phyloP scores from a whole-genome alignment of 306 rosid genomes.

The Cucumis sativus region Cucumber_9930_V3 NC_026659.2:357501-358000 shows the following conservation, averaged over 20 bases:
- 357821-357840: neutral
- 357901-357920: neutral
- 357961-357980: constrained; percentile 3
- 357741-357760: neutral
- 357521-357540: neutral
- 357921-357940: neutral
- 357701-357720: constrained; percentile 2
- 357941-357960: neutral
- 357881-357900: neutral
- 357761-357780: neutral
- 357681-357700: neutral
- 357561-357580: neutral
- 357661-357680: neutral
- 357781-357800: neutral
- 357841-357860: neutral
- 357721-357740: neutral
- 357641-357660: neutral
- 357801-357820: neutral
- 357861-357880: constrained; percentile 4
- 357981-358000: constrained; percentile 3
- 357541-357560: neutral
- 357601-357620: neutral
- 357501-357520: neutral
- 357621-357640: neutral
- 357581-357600: neutral